Conservation (phyloP, 192 early-diverging fungal species). For the Coemansia sp. region DNA sequence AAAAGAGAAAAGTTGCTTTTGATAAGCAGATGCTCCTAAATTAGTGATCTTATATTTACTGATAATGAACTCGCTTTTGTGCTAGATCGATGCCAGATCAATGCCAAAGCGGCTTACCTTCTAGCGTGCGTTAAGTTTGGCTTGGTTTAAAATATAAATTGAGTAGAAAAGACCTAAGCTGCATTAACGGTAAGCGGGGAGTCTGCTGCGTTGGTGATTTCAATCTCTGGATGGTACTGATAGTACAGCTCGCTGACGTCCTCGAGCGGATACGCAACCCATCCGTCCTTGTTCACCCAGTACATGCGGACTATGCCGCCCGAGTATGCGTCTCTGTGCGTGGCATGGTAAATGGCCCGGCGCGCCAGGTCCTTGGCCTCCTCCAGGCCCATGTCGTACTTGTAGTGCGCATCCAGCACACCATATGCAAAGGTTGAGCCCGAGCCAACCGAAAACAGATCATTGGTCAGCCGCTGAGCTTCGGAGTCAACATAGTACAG, state of each 20-base stretch:
- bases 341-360: conserved; percentile 94
- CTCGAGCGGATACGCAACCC: conserved; percentile 78
- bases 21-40: too few species aligned
- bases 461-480: conserved; percentile 79
- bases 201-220: conserved; percentile 34
- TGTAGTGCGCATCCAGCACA: conserved; percentile 88
- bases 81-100: neutral
- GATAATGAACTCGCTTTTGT: too few species aligned
- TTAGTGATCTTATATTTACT: too few species aligned
- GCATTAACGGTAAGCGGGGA: conserved; percentile 27
- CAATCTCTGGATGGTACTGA: conserved; percentile 56
- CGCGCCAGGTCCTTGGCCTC: conserved; percentile 91
- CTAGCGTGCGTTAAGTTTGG: neutral
- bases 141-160: neutral
- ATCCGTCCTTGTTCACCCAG: conserved; percentile 88
- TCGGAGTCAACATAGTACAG: conserved; percentile 98
- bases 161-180: neutral
- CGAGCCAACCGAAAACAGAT: conserved; percentile 95
- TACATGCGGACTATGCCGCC: conserved; percentile 89
- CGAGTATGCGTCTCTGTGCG: conserved; percentile 89
- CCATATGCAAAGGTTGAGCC: conserved; percentile 99
- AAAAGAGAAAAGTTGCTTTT: neutral
- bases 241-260: conserved; percentile 88
- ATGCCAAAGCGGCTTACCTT: neutral
- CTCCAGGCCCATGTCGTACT: conserved; percentile 71